Conservation (phyloP, 176 grass and related monocot species). For the Olyra latifolia region DNA sequence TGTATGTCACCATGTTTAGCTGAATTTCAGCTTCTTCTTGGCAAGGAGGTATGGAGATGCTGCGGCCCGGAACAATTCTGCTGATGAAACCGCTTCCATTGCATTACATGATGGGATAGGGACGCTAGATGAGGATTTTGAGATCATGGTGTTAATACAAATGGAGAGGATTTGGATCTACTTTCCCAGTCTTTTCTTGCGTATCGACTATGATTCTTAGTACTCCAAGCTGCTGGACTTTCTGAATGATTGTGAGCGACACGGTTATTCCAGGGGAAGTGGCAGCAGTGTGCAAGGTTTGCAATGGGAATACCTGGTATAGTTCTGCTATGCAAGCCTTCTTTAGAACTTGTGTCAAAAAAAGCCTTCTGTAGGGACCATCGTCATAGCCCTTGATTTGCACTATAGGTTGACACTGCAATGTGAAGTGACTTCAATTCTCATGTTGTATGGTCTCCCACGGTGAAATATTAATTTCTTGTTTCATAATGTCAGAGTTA, state of each 20-base stretch:
- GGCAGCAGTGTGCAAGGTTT: constrained; percentile 77
- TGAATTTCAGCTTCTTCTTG: constrained; percentile 77
- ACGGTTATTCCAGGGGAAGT: constrained; percentile 71
- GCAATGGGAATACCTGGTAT: constrained; percentile 71
- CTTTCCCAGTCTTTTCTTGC: constrained; percentile 54
- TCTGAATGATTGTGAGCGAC: constrained; percentile 64
- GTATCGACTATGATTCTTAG: constrained; percentile 85
- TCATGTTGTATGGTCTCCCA: no score
- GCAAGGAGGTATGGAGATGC: constrained; percentile 90
- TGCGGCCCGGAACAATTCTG: constrained; percentile 49
- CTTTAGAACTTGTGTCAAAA: no score
- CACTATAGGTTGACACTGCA: no score
- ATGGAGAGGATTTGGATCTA: constrained; percentile 81
- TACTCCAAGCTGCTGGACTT: constrained; percentile 85
- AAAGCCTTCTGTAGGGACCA: no score
- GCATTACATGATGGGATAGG: constrained; percentile 75
- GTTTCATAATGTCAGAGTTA: no score
- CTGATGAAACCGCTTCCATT: constrained; percentile 51
- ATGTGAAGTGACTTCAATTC: no score
- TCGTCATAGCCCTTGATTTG: no score
- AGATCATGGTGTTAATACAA: constrained; percentile 76
- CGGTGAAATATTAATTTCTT: no score
- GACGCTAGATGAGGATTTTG: constrained; percentile 81
- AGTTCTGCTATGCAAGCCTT: constrained; percentile 61
- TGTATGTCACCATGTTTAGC: neutral